These are phyloP conservation scores for Hypoxylon sp. DNA, from an alignment of 2,329 filamentous ascomycete species.

Conservation along the genomic window DNA sequence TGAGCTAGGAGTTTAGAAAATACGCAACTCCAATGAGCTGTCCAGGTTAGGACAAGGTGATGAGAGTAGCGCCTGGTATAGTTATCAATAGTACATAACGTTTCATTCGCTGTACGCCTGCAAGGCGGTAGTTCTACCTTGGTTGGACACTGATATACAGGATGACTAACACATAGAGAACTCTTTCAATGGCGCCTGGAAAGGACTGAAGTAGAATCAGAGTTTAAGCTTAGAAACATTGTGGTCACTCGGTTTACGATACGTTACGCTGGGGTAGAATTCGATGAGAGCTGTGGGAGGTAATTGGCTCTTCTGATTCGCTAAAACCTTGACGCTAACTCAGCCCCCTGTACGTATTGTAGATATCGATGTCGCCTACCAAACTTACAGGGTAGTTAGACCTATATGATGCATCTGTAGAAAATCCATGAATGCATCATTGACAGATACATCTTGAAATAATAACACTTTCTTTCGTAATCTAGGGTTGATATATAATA, in stretches of 20 bases:
- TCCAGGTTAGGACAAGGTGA: no score
- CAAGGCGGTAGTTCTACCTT: neutral
- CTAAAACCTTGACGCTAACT: neutral
- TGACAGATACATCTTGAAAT: neutral
- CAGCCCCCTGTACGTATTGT: neutral
- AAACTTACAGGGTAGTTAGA: neutral
- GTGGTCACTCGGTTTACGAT: neutral
- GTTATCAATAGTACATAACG: no score
- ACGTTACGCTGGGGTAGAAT: neutral
- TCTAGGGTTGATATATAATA: neutral
- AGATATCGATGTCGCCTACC: neutral
- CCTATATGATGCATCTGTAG: neutral
- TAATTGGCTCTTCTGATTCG: neutral
- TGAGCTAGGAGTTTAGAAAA: no score
- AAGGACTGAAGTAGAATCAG: neutral
- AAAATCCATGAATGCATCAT: neutral
- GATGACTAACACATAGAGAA: neutral
- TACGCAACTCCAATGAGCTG: no score
- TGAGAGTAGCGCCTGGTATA: no score
- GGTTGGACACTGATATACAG: neutral
- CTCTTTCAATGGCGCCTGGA: neutral
- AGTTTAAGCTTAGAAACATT: neutral
- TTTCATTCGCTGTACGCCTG: no score
- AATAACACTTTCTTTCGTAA: no score
- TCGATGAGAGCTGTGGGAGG: neutral